phyloP scores from a whole-genome alignment of 257 asterid genomes.

The Pogostemon cablin region DNA sequence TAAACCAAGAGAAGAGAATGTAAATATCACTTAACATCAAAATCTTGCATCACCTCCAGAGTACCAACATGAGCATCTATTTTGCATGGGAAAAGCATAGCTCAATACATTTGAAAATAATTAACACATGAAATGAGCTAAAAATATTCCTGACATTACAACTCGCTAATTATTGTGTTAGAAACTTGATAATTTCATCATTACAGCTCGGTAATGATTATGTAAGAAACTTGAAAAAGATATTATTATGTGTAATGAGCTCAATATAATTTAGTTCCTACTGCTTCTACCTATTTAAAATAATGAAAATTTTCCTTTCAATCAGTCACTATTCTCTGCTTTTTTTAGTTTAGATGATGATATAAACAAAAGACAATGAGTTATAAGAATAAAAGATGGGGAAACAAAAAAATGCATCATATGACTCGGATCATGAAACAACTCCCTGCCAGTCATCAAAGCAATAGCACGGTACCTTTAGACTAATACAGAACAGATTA shows the following conservation, averaged over 20 bases:
- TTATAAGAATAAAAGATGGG: constrained; percentile 18
- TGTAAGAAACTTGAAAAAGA: not conserved
- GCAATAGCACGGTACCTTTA: constrained; percentile 21
- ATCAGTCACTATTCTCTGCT: constrained; percentile 28
- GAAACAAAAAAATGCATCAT: too few species aligned
- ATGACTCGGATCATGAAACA: constrained; percentile 35
- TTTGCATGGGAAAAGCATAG: constrained; percentile 1
- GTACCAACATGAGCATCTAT: not conserved
- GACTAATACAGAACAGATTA: constrained; percentile 32
- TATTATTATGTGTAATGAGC: not conserved
- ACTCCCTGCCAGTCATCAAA: not conserved
- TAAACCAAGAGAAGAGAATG: constrained; percentile 18
- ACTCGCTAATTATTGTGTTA: not conserved
- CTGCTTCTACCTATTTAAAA: constrained; percentile 27
- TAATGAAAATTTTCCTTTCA: constrained; percentile 10
- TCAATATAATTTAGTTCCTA: constrained; percentile 12
- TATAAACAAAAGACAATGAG: not conserved
- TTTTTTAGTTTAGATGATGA: constrained; percentile 29
- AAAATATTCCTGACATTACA: not conserved
- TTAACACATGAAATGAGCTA: constrained; percentile 17
- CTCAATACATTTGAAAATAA: not conserved
- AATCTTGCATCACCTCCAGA: too few species aligned
- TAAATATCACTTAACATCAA: constrained; percentile 13
- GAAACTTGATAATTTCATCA: too few species aligned
- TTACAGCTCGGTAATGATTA: not conserved